These are phyloP conservation scores for Magnolia changhungtana DNA, from an alignment of 164 flowering plant species.

Conservation along the genomic window DNA sequence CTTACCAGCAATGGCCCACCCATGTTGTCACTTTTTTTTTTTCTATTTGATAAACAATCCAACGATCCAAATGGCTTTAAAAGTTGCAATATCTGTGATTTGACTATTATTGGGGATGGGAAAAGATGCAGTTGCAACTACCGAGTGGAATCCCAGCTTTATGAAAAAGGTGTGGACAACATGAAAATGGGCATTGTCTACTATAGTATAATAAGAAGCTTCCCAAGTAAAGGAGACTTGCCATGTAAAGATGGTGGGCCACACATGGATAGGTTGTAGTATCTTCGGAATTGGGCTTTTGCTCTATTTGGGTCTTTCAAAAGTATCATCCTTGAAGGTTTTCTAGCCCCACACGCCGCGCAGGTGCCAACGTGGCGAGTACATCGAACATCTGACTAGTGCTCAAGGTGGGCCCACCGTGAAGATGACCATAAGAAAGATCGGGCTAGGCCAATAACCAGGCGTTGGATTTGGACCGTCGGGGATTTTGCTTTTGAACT, in stretches of 20 bases:
- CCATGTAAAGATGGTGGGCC: conserved; percentile 47
- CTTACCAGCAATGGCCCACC: neutral
- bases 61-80: conserved; percentile 4
- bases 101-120: neutral
- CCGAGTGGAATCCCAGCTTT: conserved; percentile 33
- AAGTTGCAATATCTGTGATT: conserved; percentile 12
- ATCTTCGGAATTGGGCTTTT: conserved; percentile 33
- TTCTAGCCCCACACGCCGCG: too few species aligned
- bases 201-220: conserved; percentile 34
- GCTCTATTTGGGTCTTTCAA: neutral
- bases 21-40: neutral
- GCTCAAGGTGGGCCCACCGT: too few species aligned
- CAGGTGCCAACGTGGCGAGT: neutral
- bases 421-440: neutral
- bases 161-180: conserved; percentile 34
- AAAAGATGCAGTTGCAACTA: conserved; percentile 10
- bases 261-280: conserved; percentile 26
- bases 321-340: conserved; percentile 1
- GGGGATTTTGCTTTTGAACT: too few species aligned
- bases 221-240: conserved; percentile 34
- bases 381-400: neutral
- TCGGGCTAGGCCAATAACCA: neutral
- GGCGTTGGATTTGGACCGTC: too few species aligned
- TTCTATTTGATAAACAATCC: neutral
- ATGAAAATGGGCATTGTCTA: conserved; percentile 26